Evolutionary conservation across 2,329 filamentous ascomycete genomes (phyloP).

Genomic region (Tolypocladium album): DNA sequence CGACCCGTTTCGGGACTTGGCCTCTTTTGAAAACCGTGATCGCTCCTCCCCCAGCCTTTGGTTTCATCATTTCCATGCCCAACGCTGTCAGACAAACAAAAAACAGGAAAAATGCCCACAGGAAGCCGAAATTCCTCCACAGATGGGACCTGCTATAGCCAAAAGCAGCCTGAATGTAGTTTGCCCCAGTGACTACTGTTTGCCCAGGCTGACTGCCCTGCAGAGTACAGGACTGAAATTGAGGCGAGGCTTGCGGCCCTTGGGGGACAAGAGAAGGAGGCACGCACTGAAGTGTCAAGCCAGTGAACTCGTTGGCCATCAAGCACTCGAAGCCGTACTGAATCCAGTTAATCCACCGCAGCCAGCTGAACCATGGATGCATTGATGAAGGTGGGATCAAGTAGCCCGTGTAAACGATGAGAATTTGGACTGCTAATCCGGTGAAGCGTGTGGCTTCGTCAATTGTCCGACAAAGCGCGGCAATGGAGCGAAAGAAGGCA

Average conservation of each 20-base stretch:
- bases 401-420: conserved; percentile 60
- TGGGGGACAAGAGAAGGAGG: conserved; percentile 47
- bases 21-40: conserved; percentile 54
- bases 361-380: conserved; percentile 53
- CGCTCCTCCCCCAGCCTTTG: conserved; percentile 46
- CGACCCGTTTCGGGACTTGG: conserved; percentile 47
- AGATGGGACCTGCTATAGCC: conserved; percentile 46
- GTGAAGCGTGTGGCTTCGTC: conserved; percentile 52
- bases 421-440: conserved; percentile 46
- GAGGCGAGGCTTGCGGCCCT: conserved; percentile 15
- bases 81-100: conserved; percentile 64
- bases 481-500: conserved; percentile 48
- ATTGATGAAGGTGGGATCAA: conserved; percentile 47
- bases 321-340: conserved; percentile 63
- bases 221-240: conserved; percentile 44
- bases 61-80: conserved; percentile 56
- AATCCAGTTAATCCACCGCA: conserved; percentile 55
- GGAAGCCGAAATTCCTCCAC: conserved; percentile 70
- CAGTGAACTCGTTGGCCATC: conserved; percentile 52
- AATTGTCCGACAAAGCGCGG: conserved; percentile 46
- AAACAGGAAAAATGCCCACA: conserved; percentile 64
- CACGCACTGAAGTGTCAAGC: conserved; percentile 46
- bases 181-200: conserved; percentile 38
- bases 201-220: conserved; percentile 33
- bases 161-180: conserved; percentile 43